Evolutionary conservation across 23 red algal genomes (phyloP).

Genomic region (Gracilaria caudata): DNA sequence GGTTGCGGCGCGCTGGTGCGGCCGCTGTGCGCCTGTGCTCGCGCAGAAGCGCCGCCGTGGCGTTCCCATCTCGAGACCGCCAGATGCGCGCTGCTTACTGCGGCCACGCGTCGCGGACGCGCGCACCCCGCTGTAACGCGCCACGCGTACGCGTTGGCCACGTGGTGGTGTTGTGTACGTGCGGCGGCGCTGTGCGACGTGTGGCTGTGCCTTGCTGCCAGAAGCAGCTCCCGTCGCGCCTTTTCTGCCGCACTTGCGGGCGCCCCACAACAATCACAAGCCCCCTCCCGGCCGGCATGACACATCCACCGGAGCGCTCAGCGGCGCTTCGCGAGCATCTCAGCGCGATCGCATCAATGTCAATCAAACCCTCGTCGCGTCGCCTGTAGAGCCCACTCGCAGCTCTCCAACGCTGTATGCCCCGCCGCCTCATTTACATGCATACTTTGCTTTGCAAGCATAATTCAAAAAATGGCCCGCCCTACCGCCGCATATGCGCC

Average conservation of each 20-base stretch:
- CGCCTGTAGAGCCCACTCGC: background rate
- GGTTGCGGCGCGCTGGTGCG: no score
- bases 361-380: background rate
- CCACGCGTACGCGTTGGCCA: background rate
- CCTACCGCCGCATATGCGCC: background rate
- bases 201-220: no score
- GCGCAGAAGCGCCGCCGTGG: no score
- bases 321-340: background rate
- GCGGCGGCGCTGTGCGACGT: no score
- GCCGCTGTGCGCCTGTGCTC: no score
- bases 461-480: constrained; percentile 25
- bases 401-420: background rate
- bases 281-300: no score
- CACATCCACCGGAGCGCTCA: no score
- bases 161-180: background rate
- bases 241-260: no score
- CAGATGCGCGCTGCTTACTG: no score
- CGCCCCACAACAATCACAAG: background rate
- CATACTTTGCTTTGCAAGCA: background rate
- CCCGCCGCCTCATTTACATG: background rate
- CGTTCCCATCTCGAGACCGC: no score
- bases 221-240: no score
- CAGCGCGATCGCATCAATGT: constrained; percentile 7
- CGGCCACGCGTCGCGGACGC: no score
- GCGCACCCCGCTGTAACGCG: background rate